These are phyloP conservation scores for Pichia sp. DNA, from an alignment of 1,139 yeast species.

Conservation along the genomic window DNA sequence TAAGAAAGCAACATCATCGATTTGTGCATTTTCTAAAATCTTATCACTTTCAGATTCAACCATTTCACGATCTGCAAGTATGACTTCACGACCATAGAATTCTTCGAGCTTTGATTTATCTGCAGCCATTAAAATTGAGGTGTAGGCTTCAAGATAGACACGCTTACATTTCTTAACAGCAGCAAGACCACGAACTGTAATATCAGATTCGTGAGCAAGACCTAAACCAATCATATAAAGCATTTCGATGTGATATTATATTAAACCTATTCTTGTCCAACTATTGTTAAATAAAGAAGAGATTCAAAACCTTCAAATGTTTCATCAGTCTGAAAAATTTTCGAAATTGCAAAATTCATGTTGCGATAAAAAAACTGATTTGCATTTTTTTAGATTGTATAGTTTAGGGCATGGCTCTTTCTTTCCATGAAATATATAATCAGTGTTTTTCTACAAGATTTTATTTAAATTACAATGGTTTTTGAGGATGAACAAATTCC, in stretches of 20 bases:
- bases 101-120: slow-evolving; percentile 59
- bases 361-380: background rate
- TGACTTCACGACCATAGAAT: slow-evolving; percentile 79
- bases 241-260: too few species aligned
- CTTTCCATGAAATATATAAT: background rate
- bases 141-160: slow-evolving; percentile 91
- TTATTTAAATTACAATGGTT: background rate
- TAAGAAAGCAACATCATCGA: slow-evolving; percentile 81
- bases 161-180: slow-evolving; percentile 75
- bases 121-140: slow-evolving; percentile 93
- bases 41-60: slow-evolving; percentile 86
- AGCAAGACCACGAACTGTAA: slow-evolving; percentile 90
- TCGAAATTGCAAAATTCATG: background rate
- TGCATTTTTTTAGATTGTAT: background rate
- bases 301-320: too few species aligned
- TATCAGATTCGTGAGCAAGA: slow-evolving; percentile 79
- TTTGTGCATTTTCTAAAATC: slow-evolving; percentile 68
- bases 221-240: slow-evolving; percentile 89
- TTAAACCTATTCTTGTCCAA: too few species aligned
- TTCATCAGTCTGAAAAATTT: too few species aligned
- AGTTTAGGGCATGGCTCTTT: background rate
- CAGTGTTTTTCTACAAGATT: background rate
- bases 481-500: slow-evolving; percentile 1
- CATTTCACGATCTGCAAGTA: slow-evolving; percentile 87
- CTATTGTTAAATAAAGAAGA: too few species aligned